A percentile compares a stretch with the other conserved stretches of the same genome.
phyloP scores from a whole-genome alignment of 495 filamentous ascomycete genomes.

The Penicillium tannophilum region DNA sequence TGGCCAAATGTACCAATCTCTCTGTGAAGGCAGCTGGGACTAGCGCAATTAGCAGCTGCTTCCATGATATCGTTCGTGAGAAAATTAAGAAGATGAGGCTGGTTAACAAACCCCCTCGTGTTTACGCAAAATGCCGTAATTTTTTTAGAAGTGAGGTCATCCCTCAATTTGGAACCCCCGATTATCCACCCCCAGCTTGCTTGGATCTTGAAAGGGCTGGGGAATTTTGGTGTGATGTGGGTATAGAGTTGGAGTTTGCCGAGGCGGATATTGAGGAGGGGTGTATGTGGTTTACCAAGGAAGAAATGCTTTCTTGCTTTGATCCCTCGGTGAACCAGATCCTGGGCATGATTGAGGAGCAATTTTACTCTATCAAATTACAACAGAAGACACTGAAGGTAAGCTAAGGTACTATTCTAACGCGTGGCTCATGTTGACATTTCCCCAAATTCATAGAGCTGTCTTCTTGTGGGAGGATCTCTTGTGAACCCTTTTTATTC shows the following conservation, averaged over 20 bases:
- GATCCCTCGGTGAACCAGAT: neutral
- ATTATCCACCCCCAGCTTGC: neutral
- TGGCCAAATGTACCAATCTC: neutral
- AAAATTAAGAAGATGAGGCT: neutral
- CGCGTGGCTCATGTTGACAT: neutral
- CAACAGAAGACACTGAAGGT: neutral
- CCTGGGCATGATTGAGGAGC: neutral
- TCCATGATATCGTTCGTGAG: neutral
- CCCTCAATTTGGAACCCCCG: neutral
- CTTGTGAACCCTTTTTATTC: neutral
- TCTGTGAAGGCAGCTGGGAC: neutral
- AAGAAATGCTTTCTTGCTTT: neutral
- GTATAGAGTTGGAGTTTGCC: neutral
- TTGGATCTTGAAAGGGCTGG: neutral
- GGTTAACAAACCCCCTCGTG: neutral
- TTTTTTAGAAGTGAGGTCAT: neutral
- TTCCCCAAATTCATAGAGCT: neutral
- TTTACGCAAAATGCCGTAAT: neutral
- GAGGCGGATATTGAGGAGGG: neutral
- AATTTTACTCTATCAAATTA: neutral
- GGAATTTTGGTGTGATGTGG: neutral
- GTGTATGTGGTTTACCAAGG: neutral
- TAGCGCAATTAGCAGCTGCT: neutral
- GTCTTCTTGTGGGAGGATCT: neutral
- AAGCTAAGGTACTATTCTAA: neutral